A percentile compares a stretch with the other conserved stretches of the same genome.
These are phyloP conservation scores for Dactylellina parvicollis DNA, from an alignment of 2,329 filamentous ascomycete genomes.

Conservation along the genomic window DNA sequence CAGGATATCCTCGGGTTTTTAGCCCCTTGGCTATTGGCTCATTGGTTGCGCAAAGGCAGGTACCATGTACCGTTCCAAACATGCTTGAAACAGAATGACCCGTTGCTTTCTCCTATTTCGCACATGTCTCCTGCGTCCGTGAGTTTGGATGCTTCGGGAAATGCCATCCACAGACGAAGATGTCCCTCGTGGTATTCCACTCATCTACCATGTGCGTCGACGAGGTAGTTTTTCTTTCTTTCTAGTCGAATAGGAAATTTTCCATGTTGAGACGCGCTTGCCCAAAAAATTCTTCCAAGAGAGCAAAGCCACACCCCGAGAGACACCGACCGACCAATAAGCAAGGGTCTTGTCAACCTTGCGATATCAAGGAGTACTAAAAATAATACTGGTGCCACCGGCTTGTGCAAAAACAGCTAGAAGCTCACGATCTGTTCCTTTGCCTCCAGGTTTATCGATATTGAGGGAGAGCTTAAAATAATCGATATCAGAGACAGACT, in stretches of 20 bases:
- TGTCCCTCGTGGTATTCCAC: constrained; percentile 4
- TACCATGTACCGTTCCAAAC: constrained; percentile 52
- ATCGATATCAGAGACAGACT: constrained; percentile 27
- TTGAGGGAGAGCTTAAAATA: constrained; percentile 24
- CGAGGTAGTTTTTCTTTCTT: constrained; percentile 19
- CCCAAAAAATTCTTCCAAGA: constrained; percentile 2
- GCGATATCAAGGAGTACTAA: constrained; percentile 42
- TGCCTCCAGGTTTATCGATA: constrained; percentile 17
- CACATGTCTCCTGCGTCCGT: constrained; percentile 32
- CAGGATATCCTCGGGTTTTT: constrained; percentile 11
- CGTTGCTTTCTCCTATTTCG: constrained; percentile 53
- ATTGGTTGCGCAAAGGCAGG: constrained; percentile 40
- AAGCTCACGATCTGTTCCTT: constrained; percentile 19
- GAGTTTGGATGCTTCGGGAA: constrained; percentile 22
- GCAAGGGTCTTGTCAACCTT: constrained; percentile 50
- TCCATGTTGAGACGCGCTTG: constrained; percentile 6
- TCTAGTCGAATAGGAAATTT: not conserved
- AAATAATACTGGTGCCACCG: constrained; percentile 47
- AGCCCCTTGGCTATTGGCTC: constrained; percentile 38
- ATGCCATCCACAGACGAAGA: constrained; percentile 18
- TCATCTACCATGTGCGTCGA: constrained; percentile 2
- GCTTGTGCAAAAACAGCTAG: constrained; percentile 18
- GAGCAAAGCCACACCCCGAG: constrained; percentile 45
- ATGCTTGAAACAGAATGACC: constrained; percentile 51
- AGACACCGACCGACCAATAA: constrained; percentile 34